phyloP scores from a whole-genome alignment of 2,329 filamentous ascomycete species.

The Botrytis galanthina region DNA sequence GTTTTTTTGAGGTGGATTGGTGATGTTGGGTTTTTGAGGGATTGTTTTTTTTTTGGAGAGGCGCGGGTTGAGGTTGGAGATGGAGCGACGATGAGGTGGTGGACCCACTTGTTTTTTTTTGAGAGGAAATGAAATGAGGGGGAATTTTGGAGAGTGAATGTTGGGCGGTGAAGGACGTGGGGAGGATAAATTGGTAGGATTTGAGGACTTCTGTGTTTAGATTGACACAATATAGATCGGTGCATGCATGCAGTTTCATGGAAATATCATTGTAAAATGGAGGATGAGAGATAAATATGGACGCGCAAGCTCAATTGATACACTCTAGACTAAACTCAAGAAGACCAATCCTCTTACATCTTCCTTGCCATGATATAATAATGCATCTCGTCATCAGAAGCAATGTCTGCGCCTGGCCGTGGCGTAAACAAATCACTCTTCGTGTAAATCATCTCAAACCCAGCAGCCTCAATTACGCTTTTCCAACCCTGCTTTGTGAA shows the following conservation, averaged over 20 bases:
- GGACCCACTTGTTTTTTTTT: background rate
- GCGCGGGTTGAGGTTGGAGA: too few relatives aligned
- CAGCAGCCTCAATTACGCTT: constrained; percentile 3
- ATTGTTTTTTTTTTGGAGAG: too few relatives aligned
- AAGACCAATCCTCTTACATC: background rate
- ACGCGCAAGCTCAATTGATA: background rate
- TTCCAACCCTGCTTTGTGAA: constrained; percentile 21
- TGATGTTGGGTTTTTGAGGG: background rate
- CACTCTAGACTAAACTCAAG: background rate
- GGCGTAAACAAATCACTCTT: constrained; percentile 13
- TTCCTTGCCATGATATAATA: constrained; percentile 17
- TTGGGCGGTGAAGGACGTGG: background rate
- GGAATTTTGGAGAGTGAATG: background rate
- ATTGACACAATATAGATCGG: background rate
- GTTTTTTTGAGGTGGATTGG: background rate
- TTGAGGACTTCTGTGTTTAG: background rate
- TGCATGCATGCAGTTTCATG: background rate
- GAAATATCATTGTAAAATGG: background rate
- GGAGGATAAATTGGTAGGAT: too few relatives aligned
- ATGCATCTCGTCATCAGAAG: constrained; percentile 16
- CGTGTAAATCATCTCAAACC: constrained; percentile 17
- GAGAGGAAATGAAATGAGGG: background rate
- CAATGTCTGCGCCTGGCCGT: background rate
- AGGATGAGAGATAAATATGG: background rate
- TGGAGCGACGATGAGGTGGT: background rate